Evolutionary conservation across 129 eudicot species (phyloP), one percentile per base, ranked within the genome.

Genomic region (Kitagawia praeruptora): DNA sequence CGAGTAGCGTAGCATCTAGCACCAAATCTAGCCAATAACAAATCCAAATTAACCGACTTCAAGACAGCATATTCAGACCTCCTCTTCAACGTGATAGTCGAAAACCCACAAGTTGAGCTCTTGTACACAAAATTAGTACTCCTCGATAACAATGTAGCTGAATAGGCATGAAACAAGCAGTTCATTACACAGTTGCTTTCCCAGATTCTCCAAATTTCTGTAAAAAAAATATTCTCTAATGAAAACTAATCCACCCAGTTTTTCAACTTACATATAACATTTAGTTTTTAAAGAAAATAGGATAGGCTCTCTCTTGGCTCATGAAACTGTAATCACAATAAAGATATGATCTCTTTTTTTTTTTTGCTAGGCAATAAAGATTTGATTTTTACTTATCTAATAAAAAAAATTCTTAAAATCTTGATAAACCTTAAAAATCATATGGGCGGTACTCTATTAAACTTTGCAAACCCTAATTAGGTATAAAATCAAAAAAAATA

Each of bases 141-240:
- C 81, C 89, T 85, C 54, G 86, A 83, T 48, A 89, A 87, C 77
- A 93, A 72, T 76, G 88, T 81, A 80, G 91, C 27, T 41, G 89
- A 80, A 85, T 77, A 89, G 47, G 89, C 85, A 75, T 83, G 87
- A 84, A 88, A 91, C 87, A 89, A 88, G 82, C 87, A 83, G 84
- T 81, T 93, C 98, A 93, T 93, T 83, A 83, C 91, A 69, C 51
- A 77, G 79, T 76, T 75, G 67, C 73, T 76, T 79, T 81, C 80
- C 81, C 81, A 78, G 72, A 70, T 84, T 79, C 78, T 83, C 89
- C 84, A 85, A 81, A 83, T 85, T 82, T 84, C 88, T 82, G 87
- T 78, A 88, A 85, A 31, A 74, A 74, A 18, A 74, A 46, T 46
- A 74, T 4, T 27, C 31, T 74, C 31, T 46, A 74, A 27, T 46